Percentiles rank a stretch among this genome's conserved stretches.
Evolutionary conservation across 75 land plant genomes (phyloP).

Genomic region (Sequoia sempervirens): DNA sequence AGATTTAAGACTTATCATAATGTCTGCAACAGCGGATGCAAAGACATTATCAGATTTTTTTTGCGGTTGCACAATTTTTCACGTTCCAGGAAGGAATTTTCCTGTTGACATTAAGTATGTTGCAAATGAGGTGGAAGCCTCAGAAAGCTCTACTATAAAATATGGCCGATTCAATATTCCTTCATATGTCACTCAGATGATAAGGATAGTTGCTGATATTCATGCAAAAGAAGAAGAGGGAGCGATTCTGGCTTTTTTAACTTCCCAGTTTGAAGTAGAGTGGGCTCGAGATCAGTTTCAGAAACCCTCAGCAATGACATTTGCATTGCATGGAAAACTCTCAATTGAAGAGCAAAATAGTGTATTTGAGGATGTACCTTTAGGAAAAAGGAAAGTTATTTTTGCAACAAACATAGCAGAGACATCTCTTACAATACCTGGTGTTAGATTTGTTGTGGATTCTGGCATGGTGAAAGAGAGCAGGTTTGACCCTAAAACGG

Average conservation of each 20-base stretch:
- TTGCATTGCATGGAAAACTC: constrained; percentile 78
- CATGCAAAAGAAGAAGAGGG: constrained; percentile 54
- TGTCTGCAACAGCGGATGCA: constrained; percentile 90
- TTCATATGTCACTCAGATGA: constrained; percentile 48
- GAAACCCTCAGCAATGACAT: constrained; percentile 26
- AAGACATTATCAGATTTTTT: constrained; percentile 56
- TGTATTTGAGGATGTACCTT: constrained; percentile 47
- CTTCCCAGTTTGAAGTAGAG: constrained; percentile 79
- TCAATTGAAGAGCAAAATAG: constrained; percentile 55
- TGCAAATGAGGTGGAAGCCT: constrained; percentile 19
- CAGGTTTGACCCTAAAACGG: constrained; percentile 62
- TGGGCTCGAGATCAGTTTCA: constrained; percentile 70
- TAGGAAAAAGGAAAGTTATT: constrained; percentile 65
- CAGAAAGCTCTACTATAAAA: neutral
- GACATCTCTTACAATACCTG: constrained; percentile 88
- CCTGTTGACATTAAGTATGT: constrained; percentile 72
- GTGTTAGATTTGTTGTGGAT: constrained; percentile 73
- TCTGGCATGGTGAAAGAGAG: constrained; percentile 78
- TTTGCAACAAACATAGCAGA: constrained; percentile 87
- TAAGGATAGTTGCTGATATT: constrained; percentile 42
- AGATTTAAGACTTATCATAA: constrained; percentile 63
- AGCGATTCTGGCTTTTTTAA: constrained; percentile 73
- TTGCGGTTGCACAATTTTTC: constrained; percentile 38
- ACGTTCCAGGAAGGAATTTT: constrained; percentile 61
- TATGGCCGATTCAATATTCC: neutral